Conservation (phyloP, 148 eudicot genomes). For the Spergularia bocconei region DNA sequence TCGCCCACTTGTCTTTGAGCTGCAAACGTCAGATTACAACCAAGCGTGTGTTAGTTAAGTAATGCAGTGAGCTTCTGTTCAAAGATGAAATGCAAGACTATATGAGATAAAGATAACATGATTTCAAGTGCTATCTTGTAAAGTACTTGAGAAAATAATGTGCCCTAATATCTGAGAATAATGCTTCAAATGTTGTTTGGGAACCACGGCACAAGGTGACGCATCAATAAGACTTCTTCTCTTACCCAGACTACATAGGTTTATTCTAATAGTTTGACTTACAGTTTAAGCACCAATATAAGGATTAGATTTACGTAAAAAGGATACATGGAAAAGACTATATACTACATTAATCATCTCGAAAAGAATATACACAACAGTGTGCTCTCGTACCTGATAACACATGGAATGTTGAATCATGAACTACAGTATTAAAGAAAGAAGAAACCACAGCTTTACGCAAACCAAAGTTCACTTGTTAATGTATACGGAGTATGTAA, state of each 20-base stretch:
- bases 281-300: neutral
- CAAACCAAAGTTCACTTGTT: no score
- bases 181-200: no score
- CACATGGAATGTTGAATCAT: neutral
- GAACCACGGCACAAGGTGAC: no score
- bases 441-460: neutral
- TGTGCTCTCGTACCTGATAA: neutral
- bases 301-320: neutral
- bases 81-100: no score
- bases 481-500: no score
- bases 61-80: neutral
- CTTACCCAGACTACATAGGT: neutral
- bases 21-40: conserved; percentile 36
- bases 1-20: conserved; percentile 96
- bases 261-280: neutral
- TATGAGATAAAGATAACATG: no score
- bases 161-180: no score
- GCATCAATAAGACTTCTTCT: no score
- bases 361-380: neutral
- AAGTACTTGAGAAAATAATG: no score
- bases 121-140: no score
- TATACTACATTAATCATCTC: neutral
- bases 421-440: neutral
- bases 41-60: neutral
- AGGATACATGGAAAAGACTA: neutral